Evolutionary conservation across 805 yeast genomes (phyloP).

Genomic region (Scheffersomyces lignosus): DNA sequence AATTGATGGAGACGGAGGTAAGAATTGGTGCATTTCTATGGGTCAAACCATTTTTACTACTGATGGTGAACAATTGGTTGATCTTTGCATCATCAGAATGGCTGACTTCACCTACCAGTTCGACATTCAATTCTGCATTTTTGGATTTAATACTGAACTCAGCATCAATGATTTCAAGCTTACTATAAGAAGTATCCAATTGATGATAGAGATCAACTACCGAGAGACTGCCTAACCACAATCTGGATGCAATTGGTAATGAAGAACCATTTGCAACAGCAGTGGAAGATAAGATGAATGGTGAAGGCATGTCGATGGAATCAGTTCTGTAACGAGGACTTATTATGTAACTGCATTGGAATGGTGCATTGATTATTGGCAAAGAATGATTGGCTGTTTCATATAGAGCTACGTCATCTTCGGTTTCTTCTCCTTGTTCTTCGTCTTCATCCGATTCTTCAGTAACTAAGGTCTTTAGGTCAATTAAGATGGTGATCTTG

Average conservation of each 20-base stretch:
- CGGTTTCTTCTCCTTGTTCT: conserved; percentile 7
- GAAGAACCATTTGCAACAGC: conserved; percentile 15
- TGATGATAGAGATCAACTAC: neutral
- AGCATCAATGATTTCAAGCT: conserved; percentile 14
- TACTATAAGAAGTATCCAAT: neutral
- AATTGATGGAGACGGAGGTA: conserved; percentile 23
- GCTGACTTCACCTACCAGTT: conserved; percentile 8
- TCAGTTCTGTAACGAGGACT: conserved; percentile 27
- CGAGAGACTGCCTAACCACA: conserved; percentile 26
- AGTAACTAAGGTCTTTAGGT: conserved; percentile 23
- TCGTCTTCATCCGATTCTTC: conserved; percentile 16
- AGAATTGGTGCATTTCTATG: conserved; percentile 36
- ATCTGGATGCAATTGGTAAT: conserved; percentile 32
- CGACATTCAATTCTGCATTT: conserved; percentile 27
- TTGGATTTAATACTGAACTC: conserved; percentile 23
- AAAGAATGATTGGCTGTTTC: conserved; percentile 21
- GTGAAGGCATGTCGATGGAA: conserved; percentile 36
- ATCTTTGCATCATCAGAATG: neutral
- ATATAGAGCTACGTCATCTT: conserved; percentile 19
- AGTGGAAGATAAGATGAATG: conserved; percentile 25
- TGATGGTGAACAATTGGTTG: conserved; percentile 30
- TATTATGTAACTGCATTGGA: conserved; percentile 18
- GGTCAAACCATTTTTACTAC: conserved; percentile 36
- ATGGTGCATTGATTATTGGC: conserved; percentile 27
- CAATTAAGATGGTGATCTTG: conserved; percentile 15